Evolutionary conservation across 2,329 filamentous ascomycete species (phyloP), one percentile per base, ranked within the genome.

Genomic region (Neonectria magnoliae): DNA sequence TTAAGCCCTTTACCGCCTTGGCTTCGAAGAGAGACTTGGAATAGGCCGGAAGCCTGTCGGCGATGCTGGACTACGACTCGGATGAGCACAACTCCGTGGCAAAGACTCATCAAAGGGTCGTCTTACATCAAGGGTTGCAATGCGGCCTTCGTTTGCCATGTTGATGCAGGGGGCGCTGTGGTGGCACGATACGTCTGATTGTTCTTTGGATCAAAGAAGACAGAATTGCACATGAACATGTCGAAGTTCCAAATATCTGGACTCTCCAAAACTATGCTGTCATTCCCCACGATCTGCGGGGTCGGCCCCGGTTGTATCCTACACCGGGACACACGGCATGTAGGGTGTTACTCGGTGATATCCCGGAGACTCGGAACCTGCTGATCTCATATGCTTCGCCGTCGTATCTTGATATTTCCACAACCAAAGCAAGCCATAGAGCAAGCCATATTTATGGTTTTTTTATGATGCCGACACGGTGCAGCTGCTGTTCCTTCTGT

Each of bases 1-100:
- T 92, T 38, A 97, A 86, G 69, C 88, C 85, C 80, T 92, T 91
- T 60, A 81, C 77, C 53, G 93, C 90, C 81, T 97, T 98, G 69
- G 92, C 93, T 38, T 88, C 85, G 65, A 80, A 80, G 60, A 98
- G 91, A 6, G 89, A 88, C 67, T 87, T 84, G 11, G 91, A 90
- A 70, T 92, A 90, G 22, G 84, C 78, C 3, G 93, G 93, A 45
- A 97, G 90, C 70, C 89, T 86, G 68, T 88, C 86, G 64, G 87
- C 84, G 67, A 93, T 86, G 33, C 90, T 88, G 62, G 86, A 83
- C 91, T 93, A 66, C 9, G 54, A 44, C 18, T 71, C 62, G 71
- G n/a, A 44, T 72, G 41, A 71, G 63, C 36, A 63, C 16, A 14
- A 10, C n/a, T 22, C 33, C 11, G 8, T 59, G 20, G 42, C 52